Base-by-base conservation (phyloP, 352 stramenopile species). In the Aphanomyces astaci region DNA sequence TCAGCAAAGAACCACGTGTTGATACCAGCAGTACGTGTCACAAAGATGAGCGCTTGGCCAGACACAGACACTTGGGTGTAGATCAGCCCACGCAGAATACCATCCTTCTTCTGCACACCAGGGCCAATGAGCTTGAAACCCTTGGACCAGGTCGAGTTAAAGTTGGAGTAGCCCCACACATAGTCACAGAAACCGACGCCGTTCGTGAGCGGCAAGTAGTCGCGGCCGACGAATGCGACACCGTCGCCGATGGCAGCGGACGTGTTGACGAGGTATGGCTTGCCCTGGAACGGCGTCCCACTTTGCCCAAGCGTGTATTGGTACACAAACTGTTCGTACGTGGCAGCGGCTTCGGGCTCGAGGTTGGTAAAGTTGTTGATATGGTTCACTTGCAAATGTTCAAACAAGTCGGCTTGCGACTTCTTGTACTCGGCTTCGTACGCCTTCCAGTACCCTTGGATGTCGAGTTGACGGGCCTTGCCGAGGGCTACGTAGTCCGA, bases 1-100 rank as follows among this genome's bases (percentile, higher is more conserved):
- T 72, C 66, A 25, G 66, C 66, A 51, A 72, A 72, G 56, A 66
- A 72, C 66, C 66, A 72, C 31, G 49, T 72, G 66, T 72, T 72
- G 52, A 56, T 62, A 43, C 66, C 66, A 36, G 66, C 56, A 4
- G 66, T 72, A 57, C 66, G 66, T 15, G 66, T 72, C 1, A 72
- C 66, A 48, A 72, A 72, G 57, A 72, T 72, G 10, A 72, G 45
- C 22, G 66, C 66, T 51, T 72, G 66, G 40, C 66, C 66, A 25
- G 66, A 72, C 28, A 72, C 70, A 9, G 66, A 72, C 40, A 72
- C 66, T 51, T 72, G 66, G 10, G 36, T 71, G 66, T 72, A 72
- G 27, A 72, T 33, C 2, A 72, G 39, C 19, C 25, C 39, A 27
- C 66, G 66, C 17, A 72, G 22, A 24, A 70, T 55, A 24, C 56